These are phyloP conservation scores for Ceratocystis smalleyi DNA, from an alignment of 2,329 filamentous ascomycete species.

Conservation along the genomic window DNA sequence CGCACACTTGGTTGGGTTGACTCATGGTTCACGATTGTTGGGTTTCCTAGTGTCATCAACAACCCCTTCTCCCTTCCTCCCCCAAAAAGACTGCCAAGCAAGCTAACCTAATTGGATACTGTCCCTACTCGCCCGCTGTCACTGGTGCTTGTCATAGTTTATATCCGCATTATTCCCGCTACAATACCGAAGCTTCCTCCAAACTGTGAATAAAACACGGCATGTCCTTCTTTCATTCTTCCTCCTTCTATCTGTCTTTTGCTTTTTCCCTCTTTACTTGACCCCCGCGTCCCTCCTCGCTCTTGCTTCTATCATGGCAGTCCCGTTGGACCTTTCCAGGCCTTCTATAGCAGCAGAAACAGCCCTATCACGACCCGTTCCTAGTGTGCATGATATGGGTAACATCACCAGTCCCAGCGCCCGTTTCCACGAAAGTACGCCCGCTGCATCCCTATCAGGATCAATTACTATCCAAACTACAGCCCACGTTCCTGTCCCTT, in stretches of 20 bases:
- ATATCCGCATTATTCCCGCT: not conserved
- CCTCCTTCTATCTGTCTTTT: no score
- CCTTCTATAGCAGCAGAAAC: not conserved
- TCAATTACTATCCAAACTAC: not conserved
- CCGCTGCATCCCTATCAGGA: not conserved
- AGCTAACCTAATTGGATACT: not conserved
- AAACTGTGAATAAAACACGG: not conserved
- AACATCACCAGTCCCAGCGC: not conserved
- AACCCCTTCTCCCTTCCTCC: no score
- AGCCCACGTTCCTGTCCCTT: not conserved
- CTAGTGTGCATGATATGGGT: not conserved
- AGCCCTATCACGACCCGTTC: not conserved
- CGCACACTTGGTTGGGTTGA: not conserved
- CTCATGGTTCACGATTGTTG: not conserved
- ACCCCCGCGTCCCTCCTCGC: not conserved
- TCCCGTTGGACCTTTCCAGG: not conserved
- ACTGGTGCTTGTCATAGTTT: not conserved
- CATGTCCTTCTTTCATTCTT: not conserved
- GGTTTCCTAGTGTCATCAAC: not conserved
- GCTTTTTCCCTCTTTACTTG: not conserved
- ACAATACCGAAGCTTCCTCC: not conserved
- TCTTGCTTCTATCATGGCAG: not conserved
- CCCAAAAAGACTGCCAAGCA: not conserved
- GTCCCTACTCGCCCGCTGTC: not conserved
- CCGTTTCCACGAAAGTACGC: not conserved